Evolutionary conservation across 495 filamentous ascomycete species (phyloP), one percentile per base, ranked within the genome.

Genomic region (Penicillium robsamsonii): DNA sequence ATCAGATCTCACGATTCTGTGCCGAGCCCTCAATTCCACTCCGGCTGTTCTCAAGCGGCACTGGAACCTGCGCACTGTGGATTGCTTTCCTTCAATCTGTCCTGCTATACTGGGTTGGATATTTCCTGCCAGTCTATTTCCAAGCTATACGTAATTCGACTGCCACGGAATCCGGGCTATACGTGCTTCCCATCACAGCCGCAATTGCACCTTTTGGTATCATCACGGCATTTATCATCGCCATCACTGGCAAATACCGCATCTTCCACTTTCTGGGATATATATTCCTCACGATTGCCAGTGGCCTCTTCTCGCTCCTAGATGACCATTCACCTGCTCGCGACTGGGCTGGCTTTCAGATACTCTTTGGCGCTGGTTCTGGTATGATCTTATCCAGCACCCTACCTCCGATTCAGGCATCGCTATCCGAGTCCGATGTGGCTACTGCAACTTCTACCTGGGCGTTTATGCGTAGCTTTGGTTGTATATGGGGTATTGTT

Each of bases 91-190:
- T 63, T 22, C 46, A 60, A 11, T 11, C 35, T 4, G 2, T 68
- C 11, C 18, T 70, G 10, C 18, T 50, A 18, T 67, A 63, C 20
- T 77, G 67, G 70, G 44, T 63, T 2, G 38, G 50, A 1, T 80
- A 75, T 63, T 81, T 75, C 47, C 42, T 81, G 0, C 78, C 79
- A 1, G 55, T 81, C 29, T 80, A 80, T 51, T 80, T 80, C 58
- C 74, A 79, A 50, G 64, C 60, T 1, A 71, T 76, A 1, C 67
- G 59, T 8, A 46, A 57, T 13, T 44, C 59, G 1, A 65, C 67
- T 2, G 66, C 71, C 0, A 42, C 55, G 3, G 53, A 59, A 18
- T 68, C 76, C 0, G 78, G 77, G 10, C 62, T 80, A 0, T 20
- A 66, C 12, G 47, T 76, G 7, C 59, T 81, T 2, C 72, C 77